phyloP scores from a whole-genome alignment of 73 alveolate species.

The Blepharisma japonicum region DNA sequence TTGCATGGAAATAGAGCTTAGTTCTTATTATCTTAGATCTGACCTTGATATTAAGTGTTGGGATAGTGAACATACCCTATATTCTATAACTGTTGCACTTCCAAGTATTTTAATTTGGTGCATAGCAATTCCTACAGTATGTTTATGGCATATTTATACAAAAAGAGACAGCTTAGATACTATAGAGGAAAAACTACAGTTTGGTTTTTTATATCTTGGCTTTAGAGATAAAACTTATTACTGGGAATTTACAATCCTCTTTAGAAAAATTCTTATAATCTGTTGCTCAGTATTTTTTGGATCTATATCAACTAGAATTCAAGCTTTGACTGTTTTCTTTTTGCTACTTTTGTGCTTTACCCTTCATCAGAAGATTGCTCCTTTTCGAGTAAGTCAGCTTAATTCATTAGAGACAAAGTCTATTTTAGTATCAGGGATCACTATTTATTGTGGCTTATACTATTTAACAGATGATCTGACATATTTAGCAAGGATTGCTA shows the following conservation, averaged over 20 bases:
- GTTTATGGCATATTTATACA: neutral
- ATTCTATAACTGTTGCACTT: constrained; percentile 1
- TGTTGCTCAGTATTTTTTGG: neutral
- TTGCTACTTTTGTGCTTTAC: neutral
- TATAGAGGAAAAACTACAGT: neutral
- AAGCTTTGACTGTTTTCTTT: constrained; percentile 1
- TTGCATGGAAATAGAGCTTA: constrained; percentile 25
- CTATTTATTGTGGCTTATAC: constrained; percentile 24
- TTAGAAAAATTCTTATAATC: constrained; percentile 16
- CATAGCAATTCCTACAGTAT: constrained; percentile 10
- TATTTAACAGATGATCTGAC: neutral
- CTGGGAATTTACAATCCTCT: constrained; percentile 36
- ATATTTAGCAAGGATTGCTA: neutral
- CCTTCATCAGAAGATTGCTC: neutral
- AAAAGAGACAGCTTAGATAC: neutral
- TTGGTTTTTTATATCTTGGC: constrained; percentile 37
- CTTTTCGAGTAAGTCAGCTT: neutral
- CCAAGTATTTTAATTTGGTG: constrained; percentile 34
- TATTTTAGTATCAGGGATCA: constrained; percentile 10
- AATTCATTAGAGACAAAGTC: neutral
- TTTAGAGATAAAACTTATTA: constrained; percentile 23
- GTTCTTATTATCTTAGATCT: neutral
- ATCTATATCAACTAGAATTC: neutral
- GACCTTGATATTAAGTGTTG: constrained; percentile 22
- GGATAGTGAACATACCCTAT: neutral